phyloP scores from a whole-genome alignment of 768 basidiomycete species.

The Termitomyces sp. region DNA sequence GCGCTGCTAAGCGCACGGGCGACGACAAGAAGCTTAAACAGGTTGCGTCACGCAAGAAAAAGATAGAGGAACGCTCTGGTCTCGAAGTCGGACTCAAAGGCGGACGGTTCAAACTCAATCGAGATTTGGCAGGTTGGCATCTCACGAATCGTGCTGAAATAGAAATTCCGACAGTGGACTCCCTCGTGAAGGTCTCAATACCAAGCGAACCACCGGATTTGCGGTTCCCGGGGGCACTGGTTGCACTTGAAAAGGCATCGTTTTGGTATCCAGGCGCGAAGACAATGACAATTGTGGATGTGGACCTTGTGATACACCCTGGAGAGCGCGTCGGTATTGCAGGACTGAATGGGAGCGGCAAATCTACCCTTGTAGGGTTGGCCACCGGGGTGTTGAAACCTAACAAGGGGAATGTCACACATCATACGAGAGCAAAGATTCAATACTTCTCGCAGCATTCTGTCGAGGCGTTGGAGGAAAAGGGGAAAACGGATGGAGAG shows the following conservation, averaged over 20 bases:
- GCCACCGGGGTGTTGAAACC: conserved; percentile 30
- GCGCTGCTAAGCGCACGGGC: conserved; percentile 52
- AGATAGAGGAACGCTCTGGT: conserved; percentile 40
- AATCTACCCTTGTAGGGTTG: conserved; percentile 38
- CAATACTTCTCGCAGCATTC: conserved; percentile 64
- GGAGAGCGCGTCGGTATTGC: conserved; percentile 24
- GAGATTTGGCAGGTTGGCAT: conserved; percentile 46
- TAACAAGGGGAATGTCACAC: conserved; percentile 42
- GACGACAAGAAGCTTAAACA: conserved; percentile 55
- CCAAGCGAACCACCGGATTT: conserved; percentile 23
- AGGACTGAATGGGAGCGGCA: conserved; percentile 41
- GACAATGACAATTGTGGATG: conserved; percentile 16
- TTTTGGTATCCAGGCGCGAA: conserved; percentile 22
- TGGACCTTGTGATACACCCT: conserved; percentile 23
- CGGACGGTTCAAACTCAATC: conserved; percentile 53
- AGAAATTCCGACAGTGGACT: conserved; percentile 35
- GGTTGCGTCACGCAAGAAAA: conserved; percentile 60
- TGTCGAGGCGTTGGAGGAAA: conserved; percentile 44
- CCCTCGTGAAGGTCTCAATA: conserved; percentile 31
- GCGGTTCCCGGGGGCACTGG: conserved; percentile 23
- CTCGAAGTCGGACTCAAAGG: conserved; percentile 37
- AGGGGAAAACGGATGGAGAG: conserved; percentile 24
- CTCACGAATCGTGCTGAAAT: conserved; percentile 35
- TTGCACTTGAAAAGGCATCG: conserved; percentile 21
- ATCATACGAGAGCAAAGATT: conserved; percentile 51